Percentiles rank a stretch among this genome's conserved stretches.
phyloP scores from a whole-genome alignment of 148 eudicot genomes.

The Fagopyrum tataricum region DNA sequence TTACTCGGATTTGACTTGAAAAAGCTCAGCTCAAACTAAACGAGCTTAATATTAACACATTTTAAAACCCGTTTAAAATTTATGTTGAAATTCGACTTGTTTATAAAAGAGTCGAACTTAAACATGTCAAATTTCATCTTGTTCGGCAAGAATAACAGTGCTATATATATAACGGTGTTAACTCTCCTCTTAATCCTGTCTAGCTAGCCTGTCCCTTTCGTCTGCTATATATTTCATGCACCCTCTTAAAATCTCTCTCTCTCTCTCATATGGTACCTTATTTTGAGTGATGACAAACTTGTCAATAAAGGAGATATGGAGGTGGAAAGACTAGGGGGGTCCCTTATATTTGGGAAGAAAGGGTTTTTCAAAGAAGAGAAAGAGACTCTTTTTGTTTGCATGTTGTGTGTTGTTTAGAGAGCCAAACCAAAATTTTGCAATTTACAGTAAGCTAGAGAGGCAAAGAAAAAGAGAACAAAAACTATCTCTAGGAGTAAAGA shows the following conservation, averaged over 20 bases:
- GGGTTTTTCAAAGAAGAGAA: background rate
- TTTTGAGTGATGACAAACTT: conserved; percentile 10
- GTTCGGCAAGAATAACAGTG: too few species aligned
- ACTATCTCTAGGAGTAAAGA: too few species aligned
- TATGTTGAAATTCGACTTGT: too few species aligned
- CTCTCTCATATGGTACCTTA: conserved; percentile 4
- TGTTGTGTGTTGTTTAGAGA: background rate
- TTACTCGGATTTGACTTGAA: too few species aligned
- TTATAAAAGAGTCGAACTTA: too few species aligned
- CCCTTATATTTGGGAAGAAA: background rate
- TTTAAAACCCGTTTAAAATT: too few species aligned
- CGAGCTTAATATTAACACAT: too few species aligned
- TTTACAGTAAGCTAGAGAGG: background rate
- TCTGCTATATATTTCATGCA: background rate
- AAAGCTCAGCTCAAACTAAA: too few species aligned
- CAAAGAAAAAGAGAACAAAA: background rate
- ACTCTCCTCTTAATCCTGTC: background rate
- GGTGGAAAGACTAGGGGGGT: background rate
- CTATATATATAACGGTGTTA: background rate
- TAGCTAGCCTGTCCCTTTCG: background rate
- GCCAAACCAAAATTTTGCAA: background rate
- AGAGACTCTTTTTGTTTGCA: conserved; percentile 8
- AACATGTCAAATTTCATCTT: too few species aligned
- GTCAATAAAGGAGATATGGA: background rate
- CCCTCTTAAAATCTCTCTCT: conserved; percentile 1